Conservation (phyloP, 345 rosid species). For the Citrus inodora region DNA sequence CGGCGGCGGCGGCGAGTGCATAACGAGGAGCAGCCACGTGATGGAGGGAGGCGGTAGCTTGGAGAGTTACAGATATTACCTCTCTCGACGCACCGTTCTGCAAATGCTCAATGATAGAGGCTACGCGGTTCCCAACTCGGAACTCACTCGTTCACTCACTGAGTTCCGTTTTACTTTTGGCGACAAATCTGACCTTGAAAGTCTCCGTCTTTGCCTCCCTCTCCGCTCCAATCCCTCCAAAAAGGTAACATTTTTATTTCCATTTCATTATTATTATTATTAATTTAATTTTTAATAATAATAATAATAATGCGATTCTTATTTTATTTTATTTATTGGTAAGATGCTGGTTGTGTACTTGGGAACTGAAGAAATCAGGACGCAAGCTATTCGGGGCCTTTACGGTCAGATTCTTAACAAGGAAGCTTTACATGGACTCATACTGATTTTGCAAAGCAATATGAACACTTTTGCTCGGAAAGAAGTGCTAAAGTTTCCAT, state of each 20-base stretch:
- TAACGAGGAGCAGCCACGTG: not conserved
- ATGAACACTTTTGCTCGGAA: constrained; percentile 26
- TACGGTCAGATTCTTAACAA: constrained; percentile 5
- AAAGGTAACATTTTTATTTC: constrained; percentile 13
- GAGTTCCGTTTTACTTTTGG: constrained; percentile 29
- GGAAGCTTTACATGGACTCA: constrained; percentile 21
- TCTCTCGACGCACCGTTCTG: constrained; percentile 29
- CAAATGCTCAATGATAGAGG: constrained; percentile 43
- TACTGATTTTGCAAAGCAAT: constrained; percentile 30
- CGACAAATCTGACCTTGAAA: constrained; percentile 16
- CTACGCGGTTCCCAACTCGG: constrained; percentile 23
- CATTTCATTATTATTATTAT: too few species aligned
- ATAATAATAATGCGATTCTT: not conserved
- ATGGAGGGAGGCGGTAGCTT: constrained; percentile 5
- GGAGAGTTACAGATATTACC: constrained; percentile 28
- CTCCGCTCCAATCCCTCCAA: constrained; percentile 22
- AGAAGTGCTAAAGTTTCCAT: constrained; percentile 18
- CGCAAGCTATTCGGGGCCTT: constrained; percentile 6
- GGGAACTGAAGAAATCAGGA: constrained; percentile 27
- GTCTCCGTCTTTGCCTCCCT: constrained; percentile 26
- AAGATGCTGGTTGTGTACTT: constrained; percentile 34
- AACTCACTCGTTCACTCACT: constrained; percentile 21
- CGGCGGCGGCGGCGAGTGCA: constrained; percentile 1
- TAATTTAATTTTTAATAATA: not conserved
- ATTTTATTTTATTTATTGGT: not conserved